phyloP scores from a whole-genome alignment of 805 yeast genomes.

The Yarrowia keelungensis region DNA sequence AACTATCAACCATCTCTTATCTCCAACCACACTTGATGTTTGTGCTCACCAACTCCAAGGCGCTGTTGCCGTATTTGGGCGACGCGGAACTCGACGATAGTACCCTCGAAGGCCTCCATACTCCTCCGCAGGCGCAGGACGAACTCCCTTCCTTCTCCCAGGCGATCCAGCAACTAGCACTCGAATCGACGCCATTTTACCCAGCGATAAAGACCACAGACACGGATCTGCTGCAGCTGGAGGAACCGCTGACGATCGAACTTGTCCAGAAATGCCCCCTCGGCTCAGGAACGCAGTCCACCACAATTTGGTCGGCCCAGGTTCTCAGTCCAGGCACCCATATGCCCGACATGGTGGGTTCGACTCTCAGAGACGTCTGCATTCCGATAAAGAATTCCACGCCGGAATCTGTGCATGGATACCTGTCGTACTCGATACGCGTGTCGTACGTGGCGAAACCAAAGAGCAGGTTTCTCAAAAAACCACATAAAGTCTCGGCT shows the following conservation, averaged over 20 bases:
- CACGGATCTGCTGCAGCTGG: conserved; percentile 17
- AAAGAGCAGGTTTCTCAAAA: neutral
- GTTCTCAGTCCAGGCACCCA: conserved; percentile 1
- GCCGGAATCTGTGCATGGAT: conserved; percentile 22
- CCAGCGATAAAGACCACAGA: conserved; percentile 31
- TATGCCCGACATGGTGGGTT: conserved; percentile 10
- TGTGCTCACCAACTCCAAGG: conserved; percentile 14
- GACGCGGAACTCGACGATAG: neutral
- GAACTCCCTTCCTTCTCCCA: conserved; percentile 25
- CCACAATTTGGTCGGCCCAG: conserved; percentile 6
- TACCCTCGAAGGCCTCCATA: neutral
- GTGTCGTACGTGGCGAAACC: neutral
- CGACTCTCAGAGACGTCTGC: conserved; percentile 1
- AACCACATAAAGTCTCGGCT: conserved; percentile 1
- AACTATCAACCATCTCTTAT: neutral
- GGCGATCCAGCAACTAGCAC: conserved; percentile 26
- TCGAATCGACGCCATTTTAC: conserved; percentile 8
- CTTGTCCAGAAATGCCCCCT: conserved; percentile 22
- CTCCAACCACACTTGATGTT: neutral
- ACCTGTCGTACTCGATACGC: conserved; percentile 21
- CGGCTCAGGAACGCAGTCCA: conserved; percentile 1
- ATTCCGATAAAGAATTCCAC: conserved; percentile 15
- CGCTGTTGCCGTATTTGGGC: conserved; percentile 12
- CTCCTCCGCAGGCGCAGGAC: neutral
- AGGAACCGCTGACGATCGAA: conserved; percentile 8